These are phyloP conservation scores for Lantana camara DNA, from an alignment of 257 asterid genomes.

Conservation along the genomic window DNA sequence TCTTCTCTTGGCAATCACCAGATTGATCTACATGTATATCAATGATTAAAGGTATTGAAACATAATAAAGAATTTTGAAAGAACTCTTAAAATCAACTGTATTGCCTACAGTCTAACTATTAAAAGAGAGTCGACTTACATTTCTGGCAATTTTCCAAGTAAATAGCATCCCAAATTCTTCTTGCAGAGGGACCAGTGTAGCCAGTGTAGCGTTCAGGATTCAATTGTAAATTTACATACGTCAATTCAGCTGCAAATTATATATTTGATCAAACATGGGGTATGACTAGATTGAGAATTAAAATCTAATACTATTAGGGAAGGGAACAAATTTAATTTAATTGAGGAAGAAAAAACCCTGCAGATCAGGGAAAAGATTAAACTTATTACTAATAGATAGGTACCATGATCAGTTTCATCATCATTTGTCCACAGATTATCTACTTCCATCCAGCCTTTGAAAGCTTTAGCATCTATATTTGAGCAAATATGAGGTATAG, in stretches of 20 bases:
- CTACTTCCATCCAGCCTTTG: slow-evolving; percentile 64
- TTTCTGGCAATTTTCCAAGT: slow-evolving; percentile 57
- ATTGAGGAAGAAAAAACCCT: neutral
- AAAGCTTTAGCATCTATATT: slow-evolving; percentile 60
- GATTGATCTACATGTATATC: slow-evolving; percentile 49
- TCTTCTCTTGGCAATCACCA: slow-evolving; percentile 67
- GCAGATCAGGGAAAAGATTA: neutral
- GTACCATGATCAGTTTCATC: slow-evolving; percentile 70
- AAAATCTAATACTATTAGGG: neutral
- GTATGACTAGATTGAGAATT: neutral
- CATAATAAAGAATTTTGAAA: neutral
- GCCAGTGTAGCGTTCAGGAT: slow-evolving; percentile 73
- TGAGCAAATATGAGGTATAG: no score
- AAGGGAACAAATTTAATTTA: neutral
- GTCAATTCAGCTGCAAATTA: slow-evolving; percentile 67
- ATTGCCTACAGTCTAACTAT: slow-evolving; percentile 10
- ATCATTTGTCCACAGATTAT: slow-evolving; percentile 74
- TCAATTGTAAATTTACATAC: slow-evolving; percentile 64
- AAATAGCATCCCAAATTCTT: slow-evolving; percentile 73
- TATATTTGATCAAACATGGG: slow-evolving; percentile 15
- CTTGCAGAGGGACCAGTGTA: slow-evolving; percentile 65
- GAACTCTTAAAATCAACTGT: slow-evolving; percentile 14
- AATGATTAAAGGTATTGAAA: slow-evolving; percentile 7
- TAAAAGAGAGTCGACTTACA: slow-evolving; percentile 37
- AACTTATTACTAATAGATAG: slow-evolving; percentile 13